Evolutionary conservation across 495 filamentous ascomycete genomes (phyloP), one percentile per base, ranked within the genome.

Genomic region (Amphirosellinia nigrospora): DNA sequence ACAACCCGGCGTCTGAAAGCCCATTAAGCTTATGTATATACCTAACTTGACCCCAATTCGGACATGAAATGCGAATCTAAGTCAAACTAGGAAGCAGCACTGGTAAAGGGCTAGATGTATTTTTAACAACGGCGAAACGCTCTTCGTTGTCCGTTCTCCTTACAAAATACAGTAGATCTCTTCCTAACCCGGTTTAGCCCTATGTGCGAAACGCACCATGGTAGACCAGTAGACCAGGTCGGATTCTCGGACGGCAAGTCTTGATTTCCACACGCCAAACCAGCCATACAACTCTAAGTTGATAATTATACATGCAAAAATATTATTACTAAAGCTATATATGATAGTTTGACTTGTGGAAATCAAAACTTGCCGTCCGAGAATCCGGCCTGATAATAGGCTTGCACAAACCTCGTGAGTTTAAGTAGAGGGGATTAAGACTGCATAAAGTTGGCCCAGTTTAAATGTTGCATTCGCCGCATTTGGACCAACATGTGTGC

Each of bases 91-190:
- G 5, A 58, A 58, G 55, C 28, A 61, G 34, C 36, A 41, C 16
- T 41, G 21, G 16, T 16, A 61, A 39, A 39, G 36, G 36, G 58
- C 36, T 41, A 32, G 32, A 46, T 63, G 60, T 63, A 63, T 65
- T 65, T 65, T 65, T 48, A 65, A 65, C 45, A 16, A 41, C 46
- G 34, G 46, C 63, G 32, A 65, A 26, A 53, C 45, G 46, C 63
- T 53, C 59, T 62, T 46, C 5, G 38, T 62, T 62, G 59, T 13
- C 59, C 32, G 32, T 36, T 10, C 32, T 7, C 1, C 32, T 21
- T 36, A n/a, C 56, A 39, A 60, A 60, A 13, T 36, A 61, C n/a
- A 2, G 60, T 46, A 63, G 34, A 41, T 61, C 36, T 15, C 60
- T 26, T 32, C 60, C 23, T 4, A 10, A 45, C n/a, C 41, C 4